Evolutionary conservation across 805 yeast genomes (phyloP), one percentile per base, ranked within the genome.

Genomic region (Metschnikowia peoriensis): DNA sequence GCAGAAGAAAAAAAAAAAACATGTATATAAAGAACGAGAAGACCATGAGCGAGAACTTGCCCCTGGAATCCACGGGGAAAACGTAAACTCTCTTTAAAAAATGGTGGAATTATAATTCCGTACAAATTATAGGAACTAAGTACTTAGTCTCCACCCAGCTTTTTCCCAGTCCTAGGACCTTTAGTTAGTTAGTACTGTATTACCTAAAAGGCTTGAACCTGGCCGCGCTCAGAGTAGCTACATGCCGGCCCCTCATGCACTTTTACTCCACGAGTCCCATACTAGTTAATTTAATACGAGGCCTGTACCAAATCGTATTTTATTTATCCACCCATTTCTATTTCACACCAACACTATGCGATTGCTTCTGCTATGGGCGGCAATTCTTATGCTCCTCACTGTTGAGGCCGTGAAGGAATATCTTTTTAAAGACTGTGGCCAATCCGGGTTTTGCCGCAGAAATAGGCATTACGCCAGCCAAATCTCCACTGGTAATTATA

Each of bases 401-500:
- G 66, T 57, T 2, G 27, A 54, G 7, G 69, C 68, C 6, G 90
- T 84, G 38, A 85, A 86, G 60, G 82, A 80, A 2, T 82, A 84
- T 56, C 68, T 89, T 50, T 87, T 90, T 75, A 88, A 89, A 64
- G 81, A 76, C 12, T 92, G 98, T 67, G 82, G 76, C 6, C 85
- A 87, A 61, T 80, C 90, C 15, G 96, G 97, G 7, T 91, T 92
- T 65, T 92, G 98, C 65, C 69, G 77, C 46, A 78, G 98, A 67
- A 89, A 92, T 62, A 73, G 93, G 50, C 83, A 81, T 52, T 89
- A 80, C 64, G 88, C 89, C 1, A 54, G 63, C 2, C 65, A 56
- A 8, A 55, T 69, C 27, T 39, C 47, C 11, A 49, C 41, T 14
- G 38, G 46, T 8, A 40, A 47, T 15, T 29, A 50, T 7, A 60